These are phyloP conservation scores for Fusarium foetens DNA, from an alignment of 2,329 filamentous ascomycete genomes.

Conservation along the genomic window DNA sequence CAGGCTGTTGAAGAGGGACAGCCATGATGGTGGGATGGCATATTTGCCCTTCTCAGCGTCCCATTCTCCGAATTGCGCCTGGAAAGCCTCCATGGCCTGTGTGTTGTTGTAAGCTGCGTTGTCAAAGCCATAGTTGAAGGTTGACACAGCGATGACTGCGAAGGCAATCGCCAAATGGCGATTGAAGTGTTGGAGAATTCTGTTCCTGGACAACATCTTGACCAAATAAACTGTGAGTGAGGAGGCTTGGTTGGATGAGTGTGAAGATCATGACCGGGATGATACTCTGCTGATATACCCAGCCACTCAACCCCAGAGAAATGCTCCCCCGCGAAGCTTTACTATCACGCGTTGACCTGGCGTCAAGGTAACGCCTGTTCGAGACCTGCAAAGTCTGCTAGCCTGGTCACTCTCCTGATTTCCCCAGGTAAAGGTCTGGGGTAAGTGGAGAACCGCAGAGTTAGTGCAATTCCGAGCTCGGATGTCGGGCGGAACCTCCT, in stretches of 20 bases:
- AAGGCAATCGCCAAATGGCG: slow-evolving; percentile 24
- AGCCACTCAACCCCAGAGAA: not conserved
- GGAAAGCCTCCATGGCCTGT: slow-evolving; percentile 52
- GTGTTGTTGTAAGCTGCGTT: slow-evolving; percentile 51
- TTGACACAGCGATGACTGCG: slow-evolving; percentile 49
- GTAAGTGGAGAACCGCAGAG: not conserved
- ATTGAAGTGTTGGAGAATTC: slow-evolving; percentile 40
- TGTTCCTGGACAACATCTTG: slow-evolving; percentile 11
- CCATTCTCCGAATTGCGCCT: slow-evolving; percentile 48
- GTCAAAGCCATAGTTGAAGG: slow-evolving; percentile 55
- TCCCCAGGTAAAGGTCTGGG: slow-evolving; percentile 11
- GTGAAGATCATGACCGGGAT: not conserved
- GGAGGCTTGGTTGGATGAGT: not conserved
- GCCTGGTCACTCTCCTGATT: not conserved
- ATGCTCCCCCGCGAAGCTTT: not conserved
- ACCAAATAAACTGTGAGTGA: not conserved
- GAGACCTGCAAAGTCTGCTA: slow-evolving; percentile 5
- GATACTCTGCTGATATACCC: not conserved
- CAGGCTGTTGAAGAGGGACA: slow-evolving; percentile 51
- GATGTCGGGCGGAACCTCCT: slow-evolving; percentile 17
- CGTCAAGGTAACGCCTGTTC: not conserved
- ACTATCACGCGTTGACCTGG: not conserved
- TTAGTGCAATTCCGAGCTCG: slow-evolving; percentile 1
- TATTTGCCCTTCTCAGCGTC: slow-evolving; percentile 41
- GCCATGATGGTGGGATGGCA: slow-evolving; percentile 45